These are phyloP conservation scores for Fusarium chuoi DNA, from an alignment of 2,329 filamentous ascomycete species.

Conservation along the genomic window DNA sequence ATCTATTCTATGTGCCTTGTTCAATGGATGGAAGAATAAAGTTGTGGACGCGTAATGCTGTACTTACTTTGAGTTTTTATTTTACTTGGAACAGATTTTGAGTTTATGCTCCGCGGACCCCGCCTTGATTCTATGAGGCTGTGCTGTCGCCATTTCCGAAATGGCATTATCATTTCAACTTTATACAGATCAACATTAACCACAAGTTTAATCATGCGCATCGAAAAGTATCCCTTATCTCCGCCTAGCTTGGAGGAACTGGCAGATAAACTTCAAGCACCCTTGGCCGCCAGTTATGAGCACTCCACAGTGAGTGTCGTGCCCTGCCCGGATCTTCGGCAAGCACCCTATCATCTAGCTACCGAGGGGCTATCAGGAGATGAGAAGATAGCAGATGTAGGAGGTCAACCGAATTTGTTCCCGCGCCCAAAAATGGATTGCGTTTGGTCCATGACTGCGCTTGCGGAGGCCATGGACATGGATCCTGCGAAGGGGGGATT, in stretches of 20 bases:
- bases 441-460: constrained; percentile 30
- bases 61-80: background rate
- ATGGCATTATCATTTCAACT: background rate
- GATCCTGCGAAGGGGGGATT: background rate
- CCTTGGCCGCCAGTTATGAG: background rate
- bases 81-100: background rate
- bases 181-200: background rate
- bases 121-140: background rate
- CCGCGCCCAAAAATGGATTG: background rate
- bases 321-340: background rate
- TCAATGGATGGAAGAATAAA: fast-evolving
- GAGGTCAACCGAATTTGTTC: background rate
- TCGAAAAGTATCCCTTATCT: constrained; percentile 24
- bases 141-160: background rate
- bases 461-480: background rate
- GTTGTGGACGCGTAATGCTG: background rate
- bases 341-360: background rate
- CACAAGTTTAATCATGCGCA: background rate
- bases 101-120: background rate
- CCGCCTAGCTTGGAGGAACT: constrained; percentile 41
- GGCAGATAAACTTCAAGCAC: constrained; percentile 21
- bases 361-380: background rate
- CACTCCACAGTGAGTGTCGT: background rate
- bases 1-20: fast-evolving
- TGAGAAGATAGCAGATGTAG: background rate